Percentiles rank a stretch among this genome's conserved stretches.
Conservation (phyloP, 108 stramenopile genomes). For the Skeletonema potamos region DNA sequence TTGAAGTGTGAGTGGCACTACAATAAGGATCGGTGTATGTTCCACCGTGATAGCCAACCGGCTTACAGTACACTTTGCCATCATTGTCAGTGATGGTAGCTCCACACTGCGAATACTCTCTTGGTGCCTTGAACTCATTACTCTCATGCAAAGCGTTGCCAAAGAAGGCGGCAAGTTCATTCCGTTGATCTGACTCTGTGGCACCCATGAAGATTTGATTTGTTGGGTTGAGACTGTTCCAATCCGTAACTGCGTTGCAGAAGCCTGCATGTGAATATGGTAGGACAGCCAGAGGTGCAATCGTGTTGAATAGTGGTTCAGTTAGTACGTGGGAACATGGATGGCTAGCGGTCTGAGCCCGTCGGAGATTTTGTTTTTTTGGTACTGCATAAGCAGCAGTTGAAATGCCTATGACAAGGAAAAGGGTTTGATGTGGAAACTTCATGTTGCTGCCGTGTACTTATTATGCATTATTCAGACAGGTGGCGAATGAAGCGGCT, state of each 20-base stretch:
- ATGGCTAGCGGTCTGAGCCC: too few relatives aligned
- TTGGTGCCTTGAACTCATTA: conserved; percentile 23
- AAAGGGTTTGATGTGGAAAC: too few relatives aligned
- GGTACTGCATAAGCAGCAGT: too few relatives aligned
- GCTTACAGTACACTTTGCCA: conserved; percentile 32
- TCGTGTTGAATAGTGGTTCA: background rate
- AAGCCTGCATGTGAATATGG: conserved; percentile 12
- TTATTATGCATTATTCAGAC: too few relatives aligned
- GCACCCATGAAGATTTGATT: background rate
- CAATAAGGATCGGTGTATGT: background rate
- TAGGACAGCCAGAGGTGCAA: conserved; percentile 1
- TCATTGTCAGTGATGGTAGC: conserved; percentile 7
- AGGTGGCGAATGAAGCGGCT: too few relatives aligned
- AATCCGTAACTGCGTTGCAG: background rate
- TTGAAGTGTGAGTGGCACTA: background rate
- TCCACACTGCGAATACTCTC: conserved; percentile 34
- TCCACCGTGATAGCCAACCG: background rate
- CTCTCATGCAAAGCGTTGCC: conserved; percentile 30
- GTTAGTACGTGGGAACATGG: too few relatives aligned
- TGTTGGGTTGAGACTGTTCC: background rate
- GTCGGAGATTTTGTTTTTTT: too few relatives aligned
- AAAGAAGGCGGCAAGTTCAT: conserved; percentile 30
- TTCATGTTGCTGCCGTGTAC: too few relatives aligned
- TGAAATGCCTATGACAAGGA: too few relatives aligned
- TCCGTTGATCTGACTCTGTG: background rate